These are phyloP conservation scores for Cairneyella variabilis DNA, from an alignment of 495 filamentous ascomycete genomes.

Conservation along the genomic window DNA sequence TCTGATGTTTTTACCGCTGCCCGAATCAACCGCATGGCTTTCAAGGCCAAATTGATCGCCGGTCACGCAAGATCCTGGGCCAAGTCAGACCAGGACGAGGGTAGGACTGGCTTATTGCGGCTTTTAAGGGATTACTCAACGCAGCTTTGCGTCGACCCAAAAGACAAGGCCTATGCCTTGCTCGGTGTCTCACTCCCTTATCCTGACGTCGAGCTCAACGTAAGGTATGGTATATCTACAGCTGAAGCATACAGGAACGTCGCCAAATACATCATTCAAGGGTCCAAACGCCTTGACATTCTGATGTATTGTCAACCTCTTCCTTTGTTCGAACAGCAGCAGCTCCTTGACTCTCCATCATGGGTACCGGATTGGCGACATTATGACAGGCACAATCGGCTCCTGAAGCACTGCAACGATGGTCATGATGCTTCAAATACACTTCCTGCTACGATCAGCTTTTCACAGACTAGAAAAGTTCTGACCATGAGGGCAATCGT, in stretches of 20 bases:
- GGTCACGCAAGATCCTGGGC: not conserved
- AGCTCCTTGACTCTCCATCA: too few species aligned
- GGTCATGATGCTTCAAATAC: too few species aligned
- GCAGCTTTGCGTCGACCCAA: not conserved
- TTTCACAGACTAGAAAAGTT: too few species aligned
- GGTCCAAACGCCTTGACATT: not conserved
- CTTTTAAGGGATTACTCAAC: not conserved
- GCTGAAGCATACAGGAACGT: not conserved
- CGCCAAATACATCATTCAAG: not conserved
- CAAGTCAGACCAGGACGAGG: not conserved
- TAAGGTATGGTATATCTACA: not conserved
- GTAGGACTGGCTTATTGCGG: not conserved
- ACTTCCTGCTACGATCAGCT: too few species aligned
- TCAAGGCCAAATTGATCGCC: too few species aligned
- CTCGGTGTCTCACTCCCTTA: not conserved
- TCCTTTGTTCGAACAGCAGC: too few species aligned
- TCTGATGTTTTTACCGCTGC: too few species aligned
- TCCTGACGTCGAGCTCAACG: not conserved
- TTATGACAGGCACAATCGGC: not conserved
- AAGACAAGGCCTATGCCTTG: not conserved
- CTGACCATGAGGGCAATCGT: too few species aligned
- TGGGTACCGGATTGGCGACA: slow-evolving; percentile 5
- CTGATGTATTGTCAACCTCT: too few species aligned
- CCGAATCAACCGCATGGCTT: too few species aligned
- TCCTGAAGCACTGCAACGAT: too few species aligned